Evolutionary conservation across 768 basidiomycete species (phyloP), one percentile per base, ranked within the genome.

Genomic region (Gloeophyllum trabeum): DNA sequence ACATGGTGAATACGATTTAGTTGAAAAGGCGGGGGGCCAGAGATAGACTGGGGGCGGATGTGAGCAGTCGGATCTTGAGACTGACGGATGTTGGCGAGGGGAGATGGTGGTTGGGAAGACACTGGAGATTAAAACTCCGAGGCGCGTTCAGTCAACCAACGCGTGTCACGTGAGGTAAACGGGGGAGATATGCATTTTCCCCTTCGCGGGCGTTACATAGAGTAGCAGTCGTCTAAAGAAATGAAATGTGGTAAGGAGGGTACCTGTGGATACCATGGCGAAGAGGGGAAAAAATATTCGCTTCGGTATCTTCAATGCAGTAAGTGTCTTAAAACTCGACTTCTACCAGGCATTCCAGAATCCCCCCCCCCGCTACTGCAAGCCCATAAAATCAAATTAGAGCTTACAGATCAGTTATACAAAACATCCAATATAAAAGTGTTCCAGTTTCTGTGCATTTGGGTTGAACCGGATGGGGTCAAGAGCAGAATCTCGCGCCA

Each of bases 51-150:
- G 45, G 44, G 45, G 34, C 24, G 43, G 45, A 32, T 22, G 49
- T 35, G n/a, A n/a, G n/a, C n/a, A n/a, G n/a, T n/a, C n/a, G 42
- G 24, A 48, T 40, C 45, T 43, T 51, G 50, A 46, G 51, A 53
- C 42, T 39, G 26, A 26, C 19, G 52, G 37, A 47, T 49, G 40
- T 49, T 48, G 46, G 48, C 48, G 52, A 53, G 48, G 60, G 71
- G 65, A 65, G 63, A 61, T 72, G 61, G 67, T 68, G 66, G 70
- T 72, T 62, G 54, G 61, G 60, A 57, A 49, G 47, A 50, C 49
- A 57, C 54, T 55, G 48, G 51, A 44, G 48, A 52, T 58, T 56
- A 50, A 58, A 54, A 58, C 55, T 56, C 57, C 53, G 57, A 54
- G 51, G 56, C 56, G 53, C 54, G 53, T 56, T 53, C 49, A 54